Conservation (phyloP, 2,329 filamentous ascomycete species). For the Pseudocercospora macadamiae region DNA sequence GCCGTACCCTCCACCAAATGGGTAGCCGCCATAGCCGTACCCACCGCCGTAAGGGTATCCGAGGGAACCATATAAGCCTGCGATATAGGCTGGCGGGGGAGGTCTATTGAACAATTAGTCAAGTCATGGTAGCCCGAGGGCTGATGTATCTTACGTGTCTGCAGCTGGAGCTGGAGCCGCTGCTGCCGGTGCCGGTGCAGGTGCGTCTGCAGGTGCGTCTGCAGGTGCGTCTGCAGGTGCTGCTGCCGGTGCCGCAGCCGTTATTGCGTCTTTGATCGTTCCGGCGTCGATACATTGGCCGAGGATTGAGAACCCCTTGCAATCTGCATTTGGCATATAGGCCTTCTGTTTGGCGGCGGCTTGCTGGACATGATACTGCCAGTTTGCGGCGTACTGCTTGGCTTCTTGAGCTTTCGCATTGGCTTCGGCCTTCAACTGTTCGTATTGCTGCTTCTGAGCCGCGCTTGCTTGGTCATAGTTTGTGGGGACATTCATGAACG, state of each 20-base stretch:
- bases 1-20: neutral
- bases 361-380: neutral
- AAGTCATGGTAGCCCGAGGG: no score
- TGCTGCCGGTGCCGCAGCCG: neutral
- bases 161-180: neutral
- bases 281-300: neutral
- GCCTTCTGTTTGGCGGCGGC: no score
- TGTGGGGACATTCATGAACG: neutral
- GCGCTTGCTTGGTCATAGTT: neutral
- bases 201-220: neutral
- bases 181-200: neutral
- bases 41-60: neutral
- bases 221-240: neutral
- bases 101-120: neutral
- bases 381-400: neutral
- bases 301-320: neutral
- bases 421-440: neutral
- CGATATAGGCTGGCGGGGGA: neutral
- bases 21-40: no score
- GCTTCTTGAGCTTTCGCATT: neutral
- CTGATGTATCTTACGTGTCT: neutral
- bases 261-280: neutral
- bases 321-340: no score
- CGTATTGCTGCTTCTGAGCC: neutral
- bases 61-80: no score